phyloP scores from a whole-genome alignment of 345 rosid genomes.

The Mercurialis annua region DNA sequence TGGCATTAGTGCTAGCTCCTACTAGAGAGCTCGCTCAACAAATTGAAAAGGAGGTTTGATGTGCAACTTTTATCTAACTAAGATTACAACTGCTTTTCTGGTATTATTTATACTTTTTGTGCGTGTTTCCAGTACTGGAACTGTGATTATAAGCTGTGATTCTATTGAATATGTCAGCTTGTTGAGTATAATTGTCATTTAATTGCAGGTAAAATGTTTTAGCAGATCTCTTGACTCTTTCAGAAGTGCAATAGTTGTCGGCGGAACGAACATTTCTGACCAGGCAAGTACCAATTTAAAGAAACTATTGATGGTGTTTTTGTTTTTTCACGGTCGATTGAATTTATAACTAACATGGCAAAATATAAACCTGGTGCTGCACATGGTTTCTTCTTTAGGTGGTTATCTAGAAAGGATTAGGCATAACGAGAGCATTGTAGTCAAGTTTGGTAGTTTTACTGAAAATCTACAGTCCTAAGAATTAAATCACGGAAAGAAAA shows the following conservation, averaged over 20 bases:
- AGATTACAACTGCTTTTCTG: neutral
- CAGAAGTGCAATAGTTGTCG: constrained; percentile 39
- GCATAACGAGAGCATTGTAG: neutral
- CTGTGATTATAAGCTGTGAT: neutral
- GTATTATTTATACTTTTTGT: neutral
- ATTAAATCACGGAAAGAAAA: neutral
- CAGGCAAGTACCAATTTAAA: constrained; percentile 31
- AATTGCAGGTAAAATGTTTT: constrained; percentile 36
- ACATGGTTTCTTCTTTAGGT: neutral
- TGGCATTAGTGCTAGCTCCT: constrained; percentile 44
- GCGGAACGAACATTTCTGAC: constrained; percentile 41
- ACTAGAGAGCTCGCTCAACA: constrained; percentile 44
- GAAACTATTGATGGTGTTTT: too few relatives aligned
- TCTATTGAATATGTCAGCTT: neutral
- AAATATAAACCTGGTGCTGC: neutral
- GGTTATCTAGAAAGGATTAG: neutral
- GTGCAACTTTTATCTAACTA: neutral
- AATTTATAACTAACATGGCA: neutral
- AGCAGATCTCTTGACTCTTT: constrained; percentile 38
- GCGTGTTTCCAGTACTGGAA: neutral
- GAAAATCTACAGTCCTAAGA: neutral
- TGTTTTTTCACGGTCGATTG: neutral
- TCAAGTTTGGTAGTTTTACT: neutral
- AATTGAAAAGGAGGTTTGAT: constrained; percentile 39
- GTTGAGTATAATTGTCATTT: constrained; percentile 10